Base-by-base conservation (phyloP, 1,139 yeast species). In the Blastobotrys aristatus region DNA sequence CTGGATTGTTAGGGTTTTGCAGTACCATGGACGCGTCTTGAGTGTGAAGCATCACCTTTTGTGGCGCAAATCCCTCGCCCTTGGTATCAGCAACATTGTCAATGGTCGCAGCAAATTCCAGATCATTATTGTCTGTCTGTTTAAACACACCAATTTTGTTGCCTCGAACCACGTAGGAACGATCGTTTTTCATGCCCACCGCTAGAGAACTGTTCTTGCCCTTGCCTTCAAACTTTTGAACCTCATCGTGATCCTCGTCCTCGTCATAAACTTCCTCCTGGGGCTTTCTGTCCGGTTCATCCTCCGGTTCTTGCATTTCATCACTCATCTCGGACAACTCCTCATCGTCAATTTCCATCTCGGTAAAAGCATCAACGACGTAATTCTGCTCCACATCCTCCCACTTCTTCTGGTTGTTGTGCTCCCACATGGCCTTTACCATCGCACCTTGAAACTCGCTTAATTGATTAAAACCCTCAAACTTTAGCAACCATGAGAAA, bases 111-210 rank as follows among this genome's bases (percentile, higher is more conserved):
- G 76, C 70, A 57, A 76, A 88, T 50, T 79, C 76, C 40, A 88
- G 66, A 18, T 69, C 73, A 45, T 75, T 75, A 24, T 70, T 72
- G 11, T 71, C 76, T 27, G 74, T 74, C 24, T 81, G 77, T 58
- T 75, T 80, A 67, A 87, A 87, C 4, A 89, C 90, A 20, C 96
- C 96, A 47, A 89, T 71, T 57, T 78, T 80, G 62, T 86, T 71
- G 7, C 90, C 95, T 55, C 95, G 77, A 0, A 84, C 81, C 27
- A 89, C 92, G 63, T 76, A 89, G 0, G 95, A 75, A 32, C 94
- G 73, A 59, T 85, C 82, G 54, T 80, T 81, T 46, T 76, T 75
- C 53, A 70, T 77, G 1, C 95, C 92, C 16, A 87, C 81, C 0
- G 85, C 80, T 55, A 89, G 71, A 27, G 79, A 80, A 46, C 80